Percentiles rank a stretch among this genome's conserved stretches.
Evolutionary conservation across 345 rosid species (phyloP).

Genomic region (Carallia brachiata): DNA sequence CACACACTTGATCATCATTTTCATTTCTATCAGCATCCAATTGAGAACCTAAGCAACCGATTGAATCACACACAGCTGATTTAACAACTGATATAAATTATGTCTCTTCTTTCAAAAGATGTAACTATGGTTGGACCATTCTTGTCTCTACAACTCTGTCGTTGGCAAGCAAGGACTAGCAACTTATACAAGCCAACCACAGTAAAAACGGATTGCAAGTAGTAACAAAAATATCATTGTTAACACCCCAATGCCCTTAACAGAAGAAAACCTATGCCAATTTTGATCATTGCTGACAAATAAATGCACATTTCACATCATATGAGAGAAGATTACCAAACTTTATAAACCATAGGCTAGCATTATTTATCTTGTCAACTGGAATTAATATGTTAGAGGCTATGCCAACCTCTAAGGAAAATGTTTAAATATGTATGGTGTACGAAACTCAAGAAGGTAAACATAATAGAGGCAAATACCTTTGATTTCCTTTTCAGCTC

Average conservation of each 20-base stretch:
- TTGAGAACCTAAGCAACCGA: background rate
- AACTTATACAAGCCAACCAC: background rate
- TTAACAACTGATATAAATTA: background rate
- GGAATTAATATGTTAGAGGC: background rate
- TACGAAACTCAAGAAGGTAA: conserved; percentile 1
- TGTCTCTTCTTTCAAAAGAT: no score
- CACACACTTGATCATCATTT: background rate
- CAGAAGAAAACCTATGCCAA: no score
- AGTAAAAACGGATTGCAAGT: background rate
- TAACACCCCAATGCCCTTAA: no score
- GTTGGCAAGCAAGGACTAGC: background rate
- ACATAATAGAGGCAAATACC: conserved; percentile 43
- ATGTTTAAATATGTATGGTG: background rate
- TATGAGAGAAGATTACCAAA: background rate
- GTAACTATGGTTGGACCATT: no score
- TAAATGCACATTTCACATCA: background rate
- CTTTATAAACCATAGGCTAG: no score
- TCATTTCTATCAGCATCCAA: conserved; percentile 10
- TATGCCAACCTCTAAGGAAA: background rate
- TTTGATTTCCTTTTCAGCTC: conserved; percentile 85
- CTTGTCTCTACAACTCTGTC: background rate
- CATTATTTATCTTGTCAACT: no score
- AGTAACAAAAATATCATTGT: no score
- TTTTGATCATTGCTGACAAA: background rate
- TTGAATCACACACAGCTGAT: background rate